Evolutionary conservation across 164 flowering plant species (phyloP).

Genomic region (Berberis thunbergii): DNA sequence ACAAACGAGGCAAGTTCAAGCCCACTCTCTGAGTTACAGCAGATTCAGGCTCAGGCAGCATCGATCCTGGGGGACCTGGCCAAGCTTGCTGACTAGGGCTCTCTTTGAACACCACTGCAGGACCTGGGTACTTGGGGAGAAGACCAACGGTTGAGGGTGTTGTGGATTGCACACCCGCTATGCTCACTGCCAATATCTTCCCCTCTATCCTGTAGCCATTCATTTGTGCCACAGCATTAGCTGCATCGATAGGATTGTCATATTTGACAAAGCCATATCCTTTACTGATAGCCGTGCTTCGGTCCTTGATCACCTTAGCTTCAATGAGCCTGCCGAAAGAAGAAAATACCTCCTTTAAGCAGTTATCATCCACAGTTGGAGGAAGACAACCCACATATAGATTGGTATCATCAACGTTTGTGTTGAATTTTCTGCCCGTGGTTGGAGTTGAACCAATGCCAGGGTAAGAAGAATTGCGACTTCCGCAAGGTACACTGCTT

Average conservation of each 20-base stretch:
- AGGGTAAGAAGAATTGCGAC: slow-evolving; percentile 4
- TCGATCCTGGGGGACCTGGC: slow-evolving; percentile 1
- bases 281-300: slow-evolving; percentile 26
- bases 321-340: slow-evolving; percentile 29
- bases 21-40: slow-evolving; percentile 2
- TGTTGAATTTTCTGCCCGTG: slow-evolving; percentile 8
- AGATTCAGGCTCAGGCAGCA: background rate
- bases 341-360: slow-evolving; percentile 26
- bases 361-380: slow-evolving; percentile 18
- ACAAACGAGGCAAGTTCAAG: slow-evolving; percentile 6
- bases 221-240: slow-evolving; percentile 23
- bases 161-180: slow-evolving; percentile 12
- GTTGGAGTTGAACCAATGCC: slow-evolving; percentile 12
- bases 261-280: slow-evolving; percentile 44
- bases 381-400: slow-evolving; percentile 34
- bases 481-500: background rate
- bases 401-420: slow-evolving; percentile 16
- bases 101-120: slow-evolving; percentile 7
- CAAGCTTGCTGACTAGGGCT: slow-evolving; percentile 10
- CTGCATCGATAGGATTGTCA: slow-evolving; percentile 22
- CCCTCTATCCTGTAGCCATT: slow-evolving; percentile 31
- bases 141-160: slow-evolving; percentile 1
- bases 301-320: slow-evolving; percentile 31
- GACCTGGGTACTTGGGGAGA: slow-evolving; percentile 9
- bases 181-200: slow-evolving; percentile 26